Evolutionary conservation across 1,139 yeast species (phyloP), one percentile per base, ranked within the genome.

Genomic region (Debaryomyces fabryi): DNA sequence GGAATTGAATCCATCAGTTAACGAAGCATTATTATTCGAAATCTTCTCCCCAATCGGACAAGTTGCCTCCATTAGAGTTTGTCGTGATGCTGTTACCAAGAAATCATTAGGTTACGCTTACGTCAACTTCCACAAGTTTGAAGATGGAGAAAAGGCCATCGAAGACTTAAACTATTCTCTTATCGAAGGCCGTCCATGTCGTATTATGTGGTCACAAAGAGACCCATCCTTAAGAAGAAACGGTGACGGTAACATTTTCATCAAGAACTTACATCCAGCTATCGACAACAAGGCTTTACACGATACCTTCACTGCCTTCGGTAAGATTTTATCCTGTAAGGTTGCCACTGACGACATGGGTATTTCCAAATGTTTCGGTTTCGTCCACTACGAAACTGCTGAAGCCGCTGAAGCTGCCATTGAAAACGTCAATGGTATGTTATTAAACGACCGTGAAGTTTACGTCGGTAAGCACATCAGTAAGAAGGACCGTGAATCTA

Each of bases 181-280:
- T 65, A 85, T 93, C 76, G 93, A 92, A 76, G 98, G 97, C 67
- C 91, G 88, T 68, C 93, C 97, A 64, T 91, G 98, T 78, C 92
- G 99, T 77, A 93, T 93, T 79, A 95, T 95, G 99, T 92, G 98
- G 97, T 91, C 98, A 59, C 99, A 95, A 81, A 90, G 99, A 78
- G 98, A 93, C 72, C 99, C 99, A 57, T 83, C 97, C 57, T 74
- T 86, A 64, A 89, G 99, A 82, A 90, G 89, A 82, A 87, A 88
- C 68, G 98, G 98, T 71, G 88, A 90, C 58, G 97, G 97, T 67
- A 93, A 93, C 83, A 87, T 95, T 60, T 93, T 88, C 83, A 93
- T 93, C 80, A 93, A 93, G 86, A 95, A 93, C 84, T 85, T 93
- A 77, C 97, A 93, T 74, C 96, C 97, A 52, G 96, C 92, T 65